Conservation (phyloP, 257 asterid genomes). For the Mitragyna speciosa region DNA sequence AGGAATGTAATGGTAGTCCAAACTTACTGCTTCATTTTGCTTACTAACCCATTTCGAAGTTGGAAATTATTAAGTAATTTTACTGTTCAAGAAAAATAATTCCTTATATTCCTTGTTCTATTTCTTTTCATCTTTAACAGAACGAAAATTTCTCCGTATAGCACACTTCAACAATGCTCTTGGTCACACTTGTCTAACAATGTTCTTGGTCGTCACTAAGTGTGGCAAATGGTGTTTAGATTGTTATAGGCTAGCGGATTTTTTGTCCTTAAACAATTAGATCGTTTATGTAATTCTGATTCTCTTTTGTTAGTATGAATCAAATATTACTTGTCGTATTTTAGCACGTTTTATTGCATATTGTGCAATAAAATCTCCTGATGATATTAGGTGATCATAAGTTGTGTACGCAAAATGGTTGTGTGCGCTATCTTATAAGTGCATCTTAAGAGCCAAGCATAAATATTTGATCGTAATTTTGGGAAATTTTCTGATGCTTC, state of each 20-base stretch:
- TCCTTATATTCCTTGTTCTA: background rate
- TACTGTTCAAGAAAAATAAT: background rate
- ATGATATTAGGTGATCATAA: background rate
- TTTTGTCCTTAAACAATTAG: background rate
- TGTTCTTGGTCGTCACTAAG: constrained; percentile 17
- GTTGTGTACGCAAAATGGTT: background rate
- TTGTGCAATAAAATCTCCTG: background rate
- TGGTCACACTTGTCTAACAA: constrained; percentile 1
- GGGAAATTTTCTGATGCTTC: too few species aligned
- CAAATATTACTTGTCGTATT: background rate
- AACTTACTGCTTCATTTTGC: background rate
- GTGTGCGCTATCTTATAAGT: background rate
- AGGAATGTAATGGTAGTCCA: constrained; percentile 19
- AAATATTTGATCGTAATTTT: background rate
- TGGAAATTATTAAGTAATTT: constrained; percentile 13
- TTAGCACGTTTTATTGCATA: background rate
- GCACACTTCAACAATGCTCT: too few species aligned
- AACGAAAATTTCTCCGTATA: background rate
- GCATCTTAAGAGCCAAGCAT: background rate
- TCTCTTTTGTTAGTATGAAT: background rate
- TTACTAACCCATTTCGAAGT: constrained; percentile 23
- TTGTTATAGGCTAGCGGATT: constrained; percentile 1
- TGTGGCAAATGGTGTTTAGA: constrained; percentile 3
- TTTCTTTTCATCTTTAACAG: background rate
- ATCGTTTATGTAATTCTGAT: background rate